Percentiles rank a stretch among this genome's conserved stretches.
phyloP scores from a whole-genome alignment of 176 grass and related monocot species.

The Thalia dealbata region DNA sequence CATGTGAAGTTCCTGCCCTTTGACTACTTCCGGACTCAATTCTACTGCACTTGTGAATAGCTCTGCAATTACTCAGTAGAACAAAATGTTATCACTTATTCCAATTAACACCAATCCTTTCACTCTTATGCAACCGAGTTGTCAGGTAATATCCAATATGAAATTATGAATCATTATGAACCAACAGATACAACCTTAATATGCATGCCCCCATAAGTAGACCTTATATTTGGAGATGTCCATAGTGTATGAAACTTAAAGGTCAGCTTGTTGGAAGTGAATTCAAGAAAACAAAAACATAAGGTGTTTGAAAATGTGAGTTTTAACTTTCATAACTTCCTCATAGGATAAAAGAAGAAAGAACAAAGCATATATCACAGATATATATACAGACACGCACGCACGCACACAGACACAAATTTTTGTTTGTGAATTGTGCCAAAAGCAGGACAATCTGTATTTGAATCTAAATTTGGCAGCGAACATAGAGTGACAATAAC shows the following conservation, averaged over 20 bases:
- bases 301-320: no score
- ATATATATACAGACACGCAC: no score
- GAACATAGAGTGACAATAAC: no score
- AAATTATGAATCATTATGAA: not conserved
- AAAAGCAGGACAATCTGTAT: no score
- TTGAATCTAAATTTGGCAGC: not conserved
- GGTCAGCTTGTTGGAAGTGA: not conserved
- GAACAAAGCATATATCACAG: not conserved
- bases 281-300: not conserved
- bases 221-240: not conserved
- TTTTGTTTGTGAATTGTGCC: no score
- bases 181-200: not conserved
- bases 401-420: no score
- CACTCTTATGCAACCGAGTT: not conserved
- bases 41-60: not conserved
- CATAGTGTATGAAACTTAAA: not conserved
- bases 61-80: not conserved
- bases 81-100: not conserved
- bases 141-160: not conserved
- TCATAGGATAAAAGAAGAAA: not conserved
- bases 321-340: not conserved
- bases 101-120: not conserved
- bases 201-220: not conserved
- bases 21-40: not conserved
- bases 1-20: not conserved